phyloP scores from a whole-genome alignment of 352 stramenopile genomes.

The Discostella stelligera region DNA sequence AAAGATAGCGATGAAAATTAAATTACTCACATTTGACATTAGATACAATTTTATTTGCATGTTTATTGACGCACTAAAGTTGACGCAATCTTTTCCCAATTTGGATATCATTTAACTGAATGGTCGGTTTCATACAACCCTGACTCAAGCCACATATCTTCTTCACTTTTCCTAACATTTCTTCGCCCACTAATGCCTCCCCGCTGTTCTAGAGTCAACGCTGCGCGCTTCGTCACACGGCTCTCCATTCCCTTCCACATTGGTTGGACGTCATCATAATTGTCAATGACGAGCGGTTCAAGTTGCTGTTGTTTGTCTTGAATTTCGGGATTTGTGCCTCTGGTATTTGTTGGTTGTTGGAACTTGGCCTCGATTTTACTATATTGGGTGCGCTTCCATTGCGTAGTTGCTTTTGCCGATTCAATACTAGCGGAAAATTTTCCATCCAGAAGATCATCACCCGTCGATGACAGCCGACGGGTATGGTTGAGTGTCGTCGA shows the following conservation, averaged over 20 bases:
- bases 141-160: slow-evolving; percentile 76
- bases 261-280: slow-evolving; percentile 77
- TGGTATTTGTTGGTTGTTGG: slow-evolving; percentile 9
- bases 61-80: not conserved
- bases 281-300: slow-evolving; percentile 56
- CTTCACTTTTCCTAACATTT: slow-evolving; percentile 77
- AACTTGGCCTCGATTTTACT: slow-evolving; percentile 52
- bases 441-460: slow-evolving; percentile 3
- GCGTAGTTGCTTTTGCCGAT: slow-evolving; percentile 33
- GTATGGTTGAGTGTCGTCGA: not conserved
- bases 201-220: slow-evolving; percentile 59
- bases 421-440: slow-evolving; percentile 36
- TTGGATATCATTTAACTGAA: not conserved
- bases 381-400: slow-evolving; percentile 54
- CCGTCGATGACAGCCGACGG: not conserved
- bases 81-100: not conserved
- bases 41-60: not conserved
- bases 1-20: not conserved
- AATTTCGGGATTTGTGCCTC: not conserved
- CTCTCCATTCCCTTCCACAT: slow-evolving; percentile 84
- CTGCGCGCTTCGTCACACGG: slow-evolving; percentile 62
- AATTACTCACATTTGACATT: not conserved
- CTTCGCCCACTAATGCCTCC: slow-evolving; percentile 59
- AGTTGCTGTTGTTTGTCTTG: slow-evolving; percentile 20
- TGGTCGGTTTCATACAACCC: slow-evolving; percentile 66